Base-by-base conservation (phyloP, 2,329 filamentous ascomycete genomes). In the Colletotrichum sp. region DNA sequence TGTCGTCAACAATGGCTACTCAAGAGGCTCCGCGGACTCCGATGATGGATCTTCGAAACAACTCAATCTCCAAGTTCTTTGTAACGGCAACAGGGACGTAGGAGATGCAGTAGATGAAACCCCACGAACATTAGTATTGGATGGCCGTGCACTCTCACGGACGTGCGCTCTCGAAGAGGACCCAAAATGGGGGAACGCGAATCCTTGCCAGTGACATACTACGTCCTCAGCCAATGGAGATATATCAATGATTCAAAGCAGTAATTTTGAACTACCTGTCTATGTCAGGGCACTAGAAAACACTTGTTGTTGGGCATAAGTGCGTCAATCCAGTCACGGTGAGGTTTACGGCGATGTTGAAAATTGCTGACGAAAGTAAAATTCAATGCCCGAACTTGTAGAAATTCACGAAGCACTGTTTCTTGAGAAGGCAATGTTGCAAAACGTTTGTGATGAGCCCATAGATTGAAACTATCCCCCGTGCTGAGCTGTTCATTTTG, bases 391-490 rank as follows among this genome's bases (percentile, higher is more conserved):
- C 6, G 0, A 13, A 13, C 6, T 2, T 48, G 3, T 13, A 22
- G 3, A 18, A 1, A 7, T 13, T 8, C 8, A 0, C 6, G 2
- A 1, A n/a, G 3, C 10, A 12, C 3, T 22, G 6, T 22, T 52
- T 0, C 10, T 52, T 22, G 6, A 52, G n/a, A 5, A 22, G n/a
- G 1, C 9, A 52, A 13, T 2, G n/a, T 7, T 52, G n/a, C 18
- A 22, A 22, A 13, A 0, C n/a, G n/a, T 52, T 22, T 7, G n/a
- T 8, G 44, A 12, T 52, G 1, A n/a, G 10, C 44, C n/a, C n/a
- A 24, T 22, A 3, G n/a, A 52, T 3, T 13, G 44, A 22, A 48
- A 8, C 10, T 22, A 52, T 52, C n/a, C 18, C 0, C 39, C 39
- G 18, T 4, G 2, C n/a, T 48, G 39, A n/a, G 18, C 12, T 6